These are phyloP conservation scores for Carex scoparia DNA, from an alignment of 176 grass and related monocot genomes.

Conservation along the genomic window DNA sequence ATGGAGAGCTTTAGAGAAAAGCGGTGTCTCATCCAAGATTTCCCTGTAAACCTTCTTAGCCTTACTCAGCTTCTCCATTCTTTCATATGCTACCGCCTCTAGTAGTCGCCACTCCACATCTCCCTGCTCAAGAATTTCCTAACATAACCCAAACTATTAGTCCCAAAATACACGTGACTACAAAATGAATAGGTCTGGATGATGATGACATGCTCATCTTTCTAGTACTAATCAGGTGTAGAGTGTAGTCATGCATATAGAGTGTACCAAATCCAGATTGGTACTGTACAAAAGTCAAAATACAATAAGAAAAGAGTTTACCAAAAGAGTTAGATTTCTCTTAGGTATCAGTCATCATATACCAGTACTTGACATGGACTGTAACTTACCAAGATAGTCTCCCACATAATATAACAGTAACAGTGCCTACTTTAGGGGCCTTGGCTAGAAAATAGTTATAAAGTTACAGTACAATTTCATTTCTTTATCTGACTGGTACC, in stretches of 20 bases:
- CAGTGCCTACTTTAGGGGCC: not conserved
- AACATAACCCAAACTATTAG: not conserved
- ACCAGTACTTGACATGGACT: not conserved
- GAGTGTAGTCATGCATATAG: not conserved
- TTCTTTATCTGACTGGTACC: not conserved
- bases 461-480: not conserved
- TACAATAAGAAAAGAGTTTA: not conserved
- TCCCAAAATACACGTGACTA: not conserved
- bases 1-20: constrained; percentile 69
- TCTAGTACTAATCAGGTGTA: not conserved
- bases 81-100: constrained; percentile 67
- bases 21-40: constrained; percentile 60
- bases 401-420: not conserved
- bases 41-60: constrained; percentile 66
- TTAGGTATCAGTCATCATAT: not conserved
- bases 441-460: not conserved
- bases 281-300: not conserved
- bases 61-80: constrained; percentile 45
- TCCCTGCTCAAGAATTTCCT: constrained; percentile 39
- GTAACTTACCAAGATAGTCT: not conserved
- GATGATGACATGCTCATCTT: not conserved
- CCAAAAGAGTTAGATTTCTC: not conserved
- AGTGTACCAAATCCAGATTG: not conserved
- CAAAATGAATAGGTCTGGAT: not conserved
- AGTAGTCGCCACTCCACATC: constrained; percentile 77